Evolutionary conservation across 345 rosid genomes (phyloP), one percentile per base, ranked within the genome.

Genomic region (Sisymbrium irio): DNA sequence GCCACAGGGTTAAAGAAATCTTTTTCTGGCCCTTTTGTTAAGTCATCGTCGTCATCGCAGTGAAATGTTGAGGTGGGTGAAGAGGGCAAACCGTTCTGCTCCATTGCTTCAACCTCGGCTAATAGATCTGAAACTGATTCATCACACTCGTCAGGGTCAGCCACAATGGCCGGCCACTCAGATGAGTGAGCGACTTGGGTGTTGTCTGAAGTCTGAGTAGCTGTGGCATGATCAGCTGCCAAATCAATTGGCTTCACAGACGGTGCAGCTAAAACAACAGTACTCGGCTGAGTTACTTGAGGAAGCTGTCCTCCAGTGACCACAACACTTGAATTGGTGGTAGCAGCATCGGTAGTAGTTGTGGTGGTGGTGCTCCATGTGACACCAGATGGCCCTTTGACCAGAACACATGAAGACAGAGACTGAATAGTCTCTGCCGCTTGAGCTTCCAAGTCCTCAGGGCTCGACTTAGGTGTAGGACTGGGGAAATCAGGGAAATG

Each of bases 91-190:
- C 82, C 77, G 40, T 86, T 86, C 57, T 93, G 86, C 76, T 92
- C 98, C 98, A 92, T 92, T 10, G 99, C 99, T 85, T 95, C 99
- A 68, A 92, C 97, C 80, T 92, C 98, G n/a, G 99, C 99, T 84
- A 95, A 79, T 51, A 95, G 88, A 80, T 95, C 99, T 54, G 99
- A 95, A 80, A 95, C 98, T 14, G 99, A 95, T 76, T 95, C 99
- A 80, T 92, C 98, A 44, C 71, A 88, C 45, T 88, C 97, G 44
- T 82, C 81, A 1, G 90, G 85, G 67, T 85, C 96, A 28, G 93
- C 67, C 58, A 85, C 81, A 28, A 87, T 83, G 63, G 89, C 76
- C 77, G 84, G 91, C 97, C 98, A 94, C 77, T 73, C 73, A 71
- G 86, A 75, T 63, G 88, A 61, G 71, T 85, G 83, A 55, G 88